Conservation (phyloP, 495 filamentous ascomycete species). For the Parmelia sp. region DNA sequence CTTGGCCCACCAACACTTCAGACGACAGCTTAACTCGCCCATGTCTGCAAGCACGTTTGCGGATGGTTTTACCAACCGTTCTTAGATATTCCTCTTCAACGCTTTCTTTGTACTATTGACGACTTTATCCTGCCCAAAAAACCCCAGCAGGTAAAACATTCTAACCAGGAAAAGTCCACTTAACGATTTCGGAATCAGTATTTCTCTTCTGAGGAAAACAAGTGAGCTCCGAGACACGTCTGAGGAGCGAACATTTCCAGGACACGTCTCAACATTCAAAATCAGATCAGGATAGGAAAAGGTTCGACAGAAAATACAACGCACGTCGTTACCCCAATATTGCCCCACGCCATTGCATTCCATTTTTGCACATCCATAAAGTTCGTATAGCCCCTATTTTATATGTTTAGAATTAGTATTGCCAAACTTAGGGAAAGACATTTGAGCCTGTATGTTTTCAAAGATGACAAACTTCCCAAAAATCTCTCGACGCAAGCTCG, state of each 20-base stretch:
- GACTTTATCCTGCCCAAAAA: slow-evolving; percentile 45
- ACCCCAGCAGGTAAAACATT: slow-evolving; percentile 49
- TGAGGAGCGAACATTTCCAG: too few species aligned
- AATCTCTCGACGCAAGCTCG: background rate
- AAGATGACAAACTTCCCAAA: background rate
- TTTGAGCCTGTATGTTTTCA: background rate
- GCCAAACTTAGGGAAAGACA: background rate
- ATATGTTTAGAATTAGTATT: background rate
- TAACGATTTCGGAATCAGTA: too few species aligned
- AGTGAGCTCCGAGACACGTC: too few species aligned
- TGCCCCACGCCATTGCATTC: slow-evolving; percentile 69
- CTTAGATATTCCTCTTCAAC: slow-evolving; percentile 4
- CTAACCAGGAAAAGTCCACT: slow-evolving; percentile 51
- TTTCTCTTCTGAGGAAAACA: too few species aligned
- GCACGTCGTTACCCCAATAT: slow-evolving; percentile 61
- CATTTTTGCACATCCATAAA: slow-evolving; percentile 51
- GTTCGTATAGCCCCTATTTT: slow-evolving; percentile 38
- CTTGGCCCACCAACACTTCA: background rate
- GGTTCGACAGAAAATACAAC: too few species aligned
- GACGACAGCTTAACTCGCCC: background rate
- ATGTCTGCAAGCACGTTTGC: background rate
- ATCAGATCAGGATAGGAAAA: too few species aligned
- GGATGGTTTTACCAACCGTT: background rate
- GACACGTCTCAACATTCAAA: too few species aligned
- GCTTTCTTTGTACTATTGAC: slow-evolving; percentile 30